Conservation (phyloP, 306 rosid genomes). For the Casuarina glauca region DNA sequence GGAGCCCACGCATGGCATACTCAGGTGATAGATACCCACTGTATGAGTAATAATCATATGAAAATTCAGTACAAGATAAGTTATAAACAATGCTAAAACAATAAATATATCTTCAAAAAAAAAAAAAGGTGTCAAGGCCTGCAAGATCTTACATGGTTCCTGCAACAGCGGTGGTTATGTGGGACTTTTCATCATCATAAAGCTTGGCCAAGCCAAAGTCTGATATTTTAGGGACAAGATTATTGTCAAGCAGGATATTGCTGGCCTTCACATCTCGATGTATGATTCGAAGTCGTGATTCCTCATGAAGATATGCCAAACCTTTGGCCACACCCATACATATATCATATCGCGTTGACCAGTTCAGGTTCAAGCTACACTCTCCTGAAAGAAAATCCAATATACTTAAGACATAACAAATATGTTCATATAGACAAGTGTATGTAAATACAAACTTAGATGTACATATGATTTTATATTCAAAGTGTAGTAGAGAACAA, state of each 20-base stretch:
- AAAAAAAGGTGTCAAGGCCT: not conserved
- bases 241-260: slow-evolving; percentile 65
- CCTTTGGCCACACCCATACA: slow-evolving; percentile 81
- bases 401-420: not conserved
- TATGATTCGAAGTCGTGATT: slow-evolving; percentile 68
- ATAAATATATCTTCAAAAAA: slow-evolving; percentile 1
- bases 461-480: not conserved
- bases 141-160: slow-evolving; percentile 67
- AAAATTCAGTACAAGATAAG: slow-evolving; percentile 12
- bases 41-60: slow-evolving; percentile 22
- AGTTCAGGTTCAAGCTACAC: slow-evolving; percentile 41
- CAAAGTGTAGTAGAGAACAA: not conserved
- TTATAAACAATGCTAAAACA: not conserved
- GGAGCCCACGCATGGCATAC: slow-evolving; percentile 86
- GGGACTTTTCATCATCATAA: slow-evolving; percentile 74
- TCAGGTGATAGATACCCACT: slow-evolving; percentile 92
- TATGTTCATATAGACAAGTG: not conserved
- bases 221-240: slow-evolving; percentile 72
- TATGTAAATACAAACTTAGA: not conserved
- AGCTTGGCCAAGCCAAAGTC: slow-evolving; percentile 83
- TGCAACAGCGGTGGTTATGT: slow-evolving; percentile 76
- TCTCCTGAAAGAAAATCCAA: slow-evolving; percentile 39
- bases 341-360: slow-evolving; percentile 70
- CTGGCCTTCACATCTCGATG: slow-evolving; percentile 89
- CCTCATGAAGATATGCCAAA: slow-evolving; percentile 73